phyloP scores from a whole-genome alignment of 441 rosid genomes.

The Adansonia madagascariensis region DNA sequence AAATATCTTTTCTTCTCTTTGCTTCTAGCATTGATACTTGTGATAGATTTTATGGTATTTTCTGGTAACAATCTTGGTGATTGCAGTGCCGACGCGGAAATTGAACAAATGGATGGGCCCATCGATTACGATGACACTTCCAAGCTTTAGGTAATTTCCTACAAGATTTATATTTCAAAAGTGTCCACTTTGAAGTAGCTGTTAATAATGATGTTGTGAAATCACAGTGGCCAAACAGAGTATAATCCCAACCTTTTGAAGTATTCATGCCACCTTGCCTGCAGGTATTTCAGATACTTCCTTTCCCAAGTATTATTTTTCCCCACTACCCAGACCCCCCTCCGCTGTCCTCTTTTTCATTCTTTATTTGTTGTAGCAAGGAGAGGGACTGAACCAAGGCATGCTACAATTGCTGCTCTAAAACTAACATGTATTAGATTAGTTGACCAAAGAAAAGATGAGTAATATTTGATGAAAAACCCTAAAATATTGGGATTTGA shows the following conservation, averaged over 20 bases:
- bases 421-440: neutral
- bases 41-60: slow-evolving; percentile 1
- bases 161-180: neutral
- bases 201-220: slow-evolving; percentile 21
- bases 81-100: slow-evolving; percentile 45
- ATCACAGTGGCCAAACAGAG: slow-evolving; percentile 79
- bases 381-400: neutral
- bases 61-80: slow-evolving; percentile 22
- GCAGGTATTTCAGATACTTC: slow-evolving; percentile 57
- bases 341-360: too few species aligned
- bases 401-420: neutral
- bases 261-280: slow-evolving; percentile 78
- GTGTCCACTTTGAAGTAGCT: slow-evolving; percentile 17
- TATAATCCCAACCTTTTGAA: slow-evolving; percentile 70
- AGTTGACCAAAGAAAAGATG: neutral
- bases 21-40: slow-evolving; percentile 5
- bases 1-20: neutral
- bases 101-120: slow-evolving; percentile 67
- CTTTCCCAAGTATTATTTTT: neutral
- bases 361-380: neutral
- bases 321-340: neutral
- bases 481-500: neutral
- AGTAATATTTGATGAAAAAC: neutral
- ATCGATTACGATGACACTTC: slow-evolving; percentile 71
- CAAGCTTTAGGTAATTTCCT: slow-evolving; percentile 77